Evolutionary conservation across 164 flowering plant species (phyloP).

Genomic region (Aristolochia contorta): DNA sequence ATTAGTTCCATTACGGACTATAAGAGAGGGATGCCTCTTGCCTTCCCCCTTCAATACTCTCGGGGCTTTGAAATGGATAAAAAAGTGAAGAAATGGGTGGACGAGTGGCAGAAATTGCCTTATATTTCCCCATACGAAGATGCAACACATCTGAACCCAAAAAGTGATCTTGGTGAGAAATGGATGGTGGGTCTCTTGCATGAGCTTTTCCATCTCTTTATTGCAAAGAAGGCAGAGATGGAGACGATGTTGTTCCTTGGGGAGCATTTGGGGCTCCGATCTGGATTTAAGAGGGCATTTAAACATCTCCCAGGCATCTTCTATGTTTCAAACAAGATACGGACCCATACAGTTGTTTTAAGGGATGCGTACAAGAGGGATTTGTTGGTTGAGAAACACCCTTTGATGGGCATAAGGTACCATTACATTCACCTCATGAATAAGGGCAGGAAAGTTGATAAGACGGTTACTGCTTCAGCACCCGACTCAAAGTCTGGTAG

Average conservation of each 20-base stretch:
- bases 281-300: slow-evolving; percentile 71
- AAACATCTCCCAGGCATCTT: slow-evolving; percentile 75
- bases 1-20: slow-evolving; percentile 2
- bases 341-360: slow-evolving; percentile 68
- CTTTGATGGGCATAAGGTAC: slow-evolving; percentile 57
- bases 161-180: slow-evolving; percentile 73
- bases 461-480: background rate
- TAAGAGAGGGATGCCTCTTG: slow-evolving; percentile 37
- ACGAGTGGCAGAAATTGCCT: slow-evolving; percentile 84
- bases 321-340: slow-evolving; percentile 65
- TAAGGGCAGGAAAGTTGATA: slow-evolving; percentile 25
- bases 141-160: slow-evolving; percentile 46
- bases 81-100: slow-evolving; percentile 59
- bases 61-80: slow-evolving; percentile 71
- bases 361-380: slow-evolving; percentile 80
- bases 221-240: slow-evolving; percentile 72
- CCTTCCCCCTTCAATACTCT: slow-evolving; percentile 54
- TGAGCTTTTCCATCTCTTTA: slow-evolving; percentile 58
- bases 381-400: slow-evolving; percentile 57
- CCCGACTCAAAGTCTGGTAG: background rate
- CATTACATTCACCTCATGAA: slow-evolving; percentile 71
- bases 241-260: slow-evolving; percentile 51
- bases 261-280: slow-evolving; percentile 59
- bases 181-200: slow-evolving; percentile 78
- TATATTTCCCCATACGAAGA: slow-evolving; percentile 88